Conservation (phyloP, 148 eudicot genomes). For the Linanthus parryae region DNA sequence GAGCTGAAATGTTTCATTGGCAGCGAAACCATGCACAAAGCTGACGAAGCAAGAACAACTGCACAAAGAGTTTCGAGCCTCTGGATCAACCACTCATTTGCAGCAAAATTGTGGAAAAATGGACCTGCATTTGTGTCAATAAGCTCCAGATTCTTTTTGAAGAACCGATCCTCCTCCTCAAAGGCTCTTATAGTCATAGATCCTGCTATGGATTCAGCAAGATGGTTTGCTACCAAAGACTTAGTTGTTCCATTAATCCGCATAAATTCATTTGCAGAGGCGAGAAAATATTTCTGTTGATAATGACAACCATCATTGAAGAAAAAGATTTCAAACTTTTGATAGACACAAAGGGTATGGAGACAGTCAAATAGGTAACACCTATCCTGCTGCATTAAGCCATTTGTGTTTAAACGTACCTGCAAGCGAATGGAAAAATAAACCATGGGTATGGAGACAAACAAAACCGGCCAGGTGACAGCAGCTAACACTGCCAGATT, state of each 20-base stretch:
- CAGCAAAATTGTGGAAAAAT: conserved; percentile 73
- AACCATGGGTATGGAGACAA: no score
- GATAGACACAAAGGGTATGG: no score
- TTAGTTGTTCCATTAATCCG: conserved; percentile 91
- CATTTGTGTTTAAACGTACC: no score
- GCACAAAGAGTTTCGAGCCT: conserved; percentile 80
- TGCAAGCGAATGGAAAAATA: no score
- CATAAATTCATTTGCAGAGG: conserved; percentile 85
- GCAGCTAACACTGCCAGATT: conserved; percentile 31
- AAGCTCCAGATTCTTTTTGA: conserved; percentile 64
- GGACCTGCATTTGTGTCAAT: conserved; percentile 81
- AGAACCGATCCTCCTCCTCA: conserved; percentile 78
- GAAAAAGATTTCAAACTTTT: no score
- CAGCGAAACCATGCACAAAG: conserved; percentile 86
- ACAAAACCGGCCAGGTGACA: conserved; percentile 56
- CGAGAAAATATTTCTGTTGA: conserved; percentile 63
- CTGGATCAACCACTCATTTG: conserved; percentile 88
- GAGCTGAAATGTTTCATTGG: conserved; percentile 82
- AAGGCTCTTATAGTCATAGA: conserved; percentile 84
- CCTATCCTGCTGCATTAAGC: no score
- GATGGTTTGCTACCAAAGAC: conserved; percentile 81
- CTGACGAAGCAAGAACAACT: conserved; percentile 70
- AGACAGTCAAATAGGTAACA: no score
- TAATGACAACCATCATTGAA: conserved; percentile 2
- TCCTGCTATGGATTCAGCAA: conserved; percentile 84